Evolutionary conservation across 2,329 filamentous ascomycete genomes (phyloP).

Genomic region (Chrysosporium queenslandicum): DNA sequence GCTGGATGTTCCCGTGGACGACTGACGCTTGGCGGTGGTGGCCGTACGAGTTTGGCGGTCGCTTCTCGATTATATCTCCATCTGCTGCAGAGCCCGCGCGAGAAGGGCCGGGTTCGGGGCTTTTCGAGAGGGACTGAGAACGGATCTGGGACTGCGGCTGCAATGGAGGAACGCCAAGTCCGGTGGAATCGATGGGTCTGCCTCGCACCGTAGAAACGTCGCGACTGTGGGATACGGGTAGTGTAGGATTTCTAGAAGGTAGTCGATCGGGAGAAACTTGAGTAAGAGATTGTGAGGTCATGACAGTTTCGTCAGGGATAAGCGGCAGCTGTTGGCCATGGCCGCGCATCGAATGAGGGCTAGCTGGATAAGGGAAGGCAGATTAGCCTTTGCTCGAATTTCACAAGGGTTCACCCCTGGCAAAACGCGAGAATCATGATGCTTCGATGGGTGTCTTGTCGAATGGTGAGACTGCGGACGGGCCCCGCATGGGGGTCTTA

Average conservation of each 20-base stretch:
- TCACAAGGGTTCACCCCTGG: conserved; percentile 6
- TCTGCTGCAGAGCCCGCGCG: conserved; percentile 28
- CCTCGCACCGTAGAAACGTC: conserved; percentile 38
- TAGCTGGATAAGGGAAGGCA: conserved; percentile 20
- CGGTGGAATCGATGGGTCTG: conserved; percentile 30
- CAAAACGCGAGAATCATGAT: neutral
- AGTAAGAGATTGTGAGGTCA: conserved; percentile 31
- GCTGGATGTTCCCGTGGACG: conserved; percentile 80
- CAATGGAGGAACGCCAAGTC: conserved; percentile 28
- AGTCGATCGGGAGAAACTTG: conserved; percentile 32
- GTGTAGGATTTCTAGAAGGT: conserved; percentile 30
- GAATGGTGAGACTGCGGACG: conserved; percentile 6
- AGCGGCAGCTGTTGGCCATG: conserved; percentile 34
- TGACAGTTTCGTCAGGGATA: conserved; percentile 32
- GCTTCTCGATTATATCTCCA: conserved; percentile 33
- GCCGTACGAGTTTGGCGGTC: conserved; percentile 52
- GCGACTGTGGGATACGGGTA: conserved; percentile 34
- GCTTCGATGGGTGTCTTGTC: neutral
- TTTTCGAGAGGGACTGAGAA: conserved; percentile 36
- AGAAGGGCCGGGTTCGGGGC: conserved; percentile 30
- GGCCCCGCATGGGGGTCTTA: conserved; percentile 3
- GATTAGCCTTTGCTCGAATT: neutral
- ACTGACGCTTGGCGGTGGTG: conserved; percentile 96
- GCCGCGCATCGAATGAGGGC: conserved; percentile 32
- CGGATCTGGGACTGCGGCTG: conserved; percentile 29